Evolutionary conservation across 805 yeast species (phyloP), one percentile per base, ranked within the genome.

Genomic region (Saccharomyces paradoxus): DNA sequence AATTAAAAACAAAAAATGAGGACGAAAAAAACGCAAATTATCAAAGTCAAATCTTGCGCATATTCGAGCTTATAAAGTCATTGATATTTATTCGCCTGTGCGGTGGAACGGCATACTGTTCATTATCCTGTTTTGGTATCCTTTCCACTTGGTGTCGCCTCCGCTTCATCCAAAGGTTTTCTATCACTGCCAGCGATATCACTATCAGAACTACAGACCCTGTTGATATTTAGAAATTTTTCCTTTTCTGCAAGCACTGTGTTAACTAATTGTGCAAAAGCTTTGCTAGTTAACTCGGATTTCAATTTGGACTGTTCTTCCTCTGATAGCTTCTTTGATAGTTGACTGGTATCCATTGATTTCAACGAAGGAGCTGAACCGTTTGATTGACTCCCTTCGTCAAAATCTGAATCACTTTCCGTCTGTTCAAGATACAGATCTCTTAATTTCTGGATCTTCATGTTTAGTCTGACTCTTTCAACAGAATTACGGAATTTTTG

Each of bases 401-500:
- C 70, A n/a, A 65, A 58, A 53, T 64, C 69, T n/a, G 66, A 60
- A 50, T 58, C 69, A 13, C 64, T 51, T 17, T 69, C 74, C 52
- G 77, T 81, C 29, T 77, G 81, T 22, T 77, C 82, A 47, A 62
- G 72, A 41, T 69, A 87, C 63, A 82, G 64, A 53, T 77, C 75
- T 71, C 84, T 82, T 66, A 92, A 78, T 59, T 83, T 83, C 63
- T 80, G 75, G 68, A 91, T 82, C 67, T 87, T 80, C 71, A 89
- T 90, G 63, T 86, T 83, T 72, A 91, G 80, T 61, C 82, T 83
- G 53, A 91, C 90, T 64, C 88, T 76, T 68, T 89, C 94, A 60
- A 88, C 84, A 31, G 92, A 97, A 62, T 86, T 87, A 63, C 84
- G 81, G 74, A 94, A 84, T 71, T 86, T 90, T 64, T 80, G 78